Evolutionary conservation across 2,329 filamentous ascomycete species (phyloP), one percentile per base, ranked within the genome.

Genomic region (Fusarium pseudonygamai): DNA sequence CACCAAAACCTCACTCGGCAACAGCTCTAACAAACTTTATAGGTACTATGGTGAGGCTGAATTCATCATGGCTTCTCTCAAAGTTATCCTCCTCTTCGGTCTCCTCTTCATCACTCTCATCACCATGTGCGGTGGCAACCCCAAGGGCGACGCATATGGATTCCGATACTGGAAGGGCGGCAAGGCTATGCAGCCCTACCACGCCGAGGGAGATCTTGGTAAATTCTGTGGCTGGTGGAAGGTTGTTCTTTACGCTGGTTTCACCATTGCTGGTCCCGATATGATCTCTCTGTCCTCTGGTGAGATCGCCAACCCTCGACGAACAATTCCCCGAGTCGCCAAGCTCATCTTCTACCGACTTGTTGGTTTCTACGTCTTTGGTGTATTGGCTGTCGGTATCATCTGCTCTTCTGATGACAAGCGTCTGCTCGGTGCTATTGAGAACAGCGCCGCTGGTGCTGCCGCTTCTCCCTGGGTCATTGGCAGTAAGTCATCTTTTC

Each of bases 321-420:
- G 82, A 30, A 87, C 90, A 36, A 89, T 95, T 81, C 92, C 92
- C 2, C 87, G 87, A 65, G 92, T 92, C 3, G 93, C 89, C 83
- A 93, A 93, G 72, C 90, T 90, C 50, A 91, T 93, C 39, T 93
- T 94, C 81, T 93, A 92, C 80, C 90, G 93, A 55, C 84, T 94
- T 37, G 91, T 91, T 1, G 82, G 87, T 4, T 93, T 94, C 82
- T 94, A 93, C 81, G 87, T 93, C n/a, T 84, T 94, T 79, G 72
- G 84, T 85, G 87, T 91, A 43, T 87, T 90, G 64, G 84, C 85
- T 18, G 87, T 88, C 6, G 84, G 86, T 20, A 85, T 90, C 52
- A 83, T 88, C 32, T 83, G 88, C 60, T 88, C 87, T 75, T 88
- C 82, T 81, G 89, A 84, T 64, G 86, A 83, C 32, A 39, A 67